These are phyloP conservation scores for Pterothamnion heteromorphum DNA, from an alignment of 31 red algal genomes.

Conservation along the genomic window DNA sequence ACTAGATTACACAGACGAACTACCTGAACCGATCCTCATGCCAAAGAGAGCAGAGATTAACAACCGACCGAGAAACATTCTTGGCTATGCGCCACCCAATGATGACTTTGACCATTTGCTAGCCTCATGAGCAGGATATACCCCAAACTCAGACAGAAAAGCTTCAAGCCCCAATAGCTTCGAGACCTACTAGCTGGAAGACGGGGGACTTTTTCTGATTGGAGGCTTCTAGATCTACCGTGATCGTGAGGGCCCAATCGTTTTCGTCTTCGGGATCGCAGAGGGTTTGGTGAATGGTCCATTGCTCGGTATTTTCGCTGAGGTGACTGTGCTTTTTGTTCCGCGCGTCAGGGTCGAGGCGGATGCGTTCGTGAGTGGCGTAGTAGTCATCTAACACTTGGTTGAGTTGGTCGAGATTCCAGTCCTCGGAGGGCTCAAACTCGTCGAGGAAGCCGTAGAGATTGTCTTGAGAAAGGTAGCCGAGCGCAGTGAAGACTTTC, in stretches of 20 bases:
- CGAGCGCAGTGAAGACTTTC: neutral
- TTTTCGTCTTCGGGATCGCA: neutral
- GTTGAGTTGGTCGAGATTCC: neutral
- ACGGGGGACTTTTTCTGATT: neutral
- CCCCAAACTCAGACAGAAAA: too few relatives aligned
- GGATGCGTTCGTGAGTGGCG: neutral
- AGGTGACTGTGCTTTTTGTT: neutral
- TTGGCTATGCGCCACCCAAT: neutral
- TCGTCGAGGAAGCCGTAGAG: neutral
- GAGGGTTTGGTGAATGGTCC: neutral
- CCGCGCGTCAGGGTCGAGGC: neutral
- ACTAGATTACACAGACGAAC: constrained; percentile 2
- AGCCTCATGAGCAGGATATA: too few relatives aligned
- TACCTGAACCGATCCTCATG: neutral
- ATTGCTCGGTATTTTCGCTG: neutral
- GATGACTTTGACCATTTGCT: neutral
- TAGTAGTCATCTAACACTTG: neutral
- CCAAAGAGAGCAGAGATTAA: neutral
- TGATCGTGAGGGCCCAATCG: neutral
- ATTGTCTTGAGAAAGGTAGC: neutral
- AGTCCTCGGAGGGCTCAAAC: neutral
- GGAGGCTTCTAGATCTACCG: neutral
- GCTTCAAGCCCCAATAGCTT: too few relatives aligned
- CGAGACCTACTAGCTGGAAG: neutral
- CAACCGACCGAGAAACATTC: neutral